Conservation (phyloP, 495 filamentous ascomycete species). For the Durotheca rogersii region DNA sequence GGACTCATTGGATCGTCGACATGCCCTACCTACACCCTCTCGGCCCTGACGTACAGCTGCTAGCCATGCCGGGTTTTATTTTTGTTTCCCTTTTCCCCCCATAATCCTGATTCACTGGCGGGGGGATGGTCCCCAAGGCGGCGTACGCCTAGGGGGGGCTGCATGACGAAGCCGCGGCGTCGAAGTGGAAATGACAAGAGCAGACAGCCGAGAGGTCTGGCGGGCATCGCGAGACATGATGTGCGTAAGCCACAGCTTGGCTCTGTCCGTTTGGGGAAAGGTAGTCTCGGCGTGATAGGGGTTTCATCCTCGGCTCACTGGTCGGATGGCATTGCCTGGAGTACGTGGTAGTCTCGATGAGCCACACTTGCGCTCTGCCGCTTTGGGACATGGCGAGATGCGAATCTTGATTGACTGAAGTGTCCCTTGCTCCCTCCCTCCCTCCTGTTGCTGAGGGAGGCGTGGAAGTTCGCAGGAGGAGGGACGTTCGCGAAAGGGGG, state of each 20-base stretch:
- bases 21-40: neutral
- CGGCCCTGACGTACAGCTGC: slow-evolving; percentile 17
- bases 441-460: slow-evolving; percentile 20
- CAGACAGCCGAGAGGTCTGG: too few relatives aligned
- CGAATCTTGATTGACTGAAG: neutral
- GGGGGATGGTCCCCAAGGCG: too few relatives aligned
- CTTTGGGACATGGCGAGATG: neutral
- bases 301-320: too few relatives aligned
- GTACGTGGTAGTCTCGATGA: slow-evolving; percentile 13
- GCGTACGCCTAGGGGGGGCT: too few relatives aligned
- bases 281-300: slow-evolving; percentile 6
- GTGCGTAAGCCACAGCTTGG: slow-evolving; percentile 27
- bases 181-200: too few relatives aligned
- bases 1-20: slow-evolving; percentile 7
- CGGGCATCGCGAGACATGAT: slow-evolving; percentile 25
- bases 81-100: neutral
- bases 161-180: slow-evolving; percentile 3
- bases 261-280: slow-evolving; percentile 14
- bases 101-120: neutral
- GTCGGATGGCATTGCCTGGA: slow-evolving; percentile 13
- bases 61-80: neutral
- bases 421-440: neutral
- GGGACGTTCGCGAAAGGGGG: too few relatives aligned
- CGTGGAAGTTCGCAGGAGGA: too few relatives aligned
- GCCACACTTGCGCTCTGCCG: slow-evolving; percentile 14